phyloP scores from a whole-genome alignment of 2,329 filamentous ascomycete genomes.

The Phialophora tarda region DNA sequence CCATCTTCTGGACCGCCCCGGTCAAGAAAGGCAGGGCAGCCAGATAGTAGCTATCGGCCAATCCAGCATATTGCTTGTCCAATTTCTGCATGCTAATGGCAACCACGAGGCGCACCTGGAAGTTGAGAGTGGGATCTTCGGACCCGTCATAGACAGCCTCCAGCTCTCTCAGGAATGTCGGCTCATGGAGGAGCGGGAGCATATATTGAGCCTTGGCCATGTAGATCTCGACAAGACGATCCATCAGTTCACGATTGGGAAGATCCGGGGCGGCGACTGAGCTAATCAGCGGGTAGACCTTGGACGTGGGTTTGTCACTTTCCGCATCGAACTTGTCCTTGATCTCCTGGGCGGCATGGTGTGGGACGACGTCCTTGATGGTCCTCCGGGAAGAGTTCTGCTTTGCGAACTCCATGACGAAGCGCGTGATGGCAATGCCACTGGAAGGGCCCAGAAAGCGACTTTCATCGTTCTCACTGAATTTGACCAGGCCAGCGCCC shows the following conservation, averaged over 20 bases:
- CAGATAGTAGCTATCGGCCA: slow-evolving; percentile 94
- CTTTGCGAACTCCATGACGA: slow-evolving; percentile 96
- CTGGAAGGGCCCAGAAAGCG: slow-evolving; percentile 93
- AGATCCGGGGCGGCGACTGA: slow-evolving; percentile 77
- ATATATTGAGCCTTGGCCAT: slow-evolving; percentile 88
- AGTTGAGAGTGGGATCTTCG: slow-evolving; percentile 81
- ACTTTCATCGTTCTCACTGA: slow-evolving; percentile 84
- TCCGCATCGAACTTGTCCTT: slow-evolving; percentile 72
- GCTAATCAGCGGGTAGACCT: slow-evolving; percentile 90
- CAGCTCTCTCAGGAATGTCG: slow-evolving; percentile 74
- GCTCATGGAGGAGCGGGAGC: slow-evolving; percentile 85
- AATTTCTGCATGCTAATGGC: slow-evolving; percentile 95
- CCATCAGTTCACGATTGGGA: slow-evolving; percentile 74
- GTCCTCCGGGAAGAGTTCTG: slow-evolving; percentile 87
- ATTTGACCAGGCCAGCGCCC: slow-evolving; percentile 80
- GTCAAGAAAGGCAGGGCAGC: slow-evolving; percentile 86
- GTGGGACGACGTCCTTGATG: slow-evolving; percentile 89
- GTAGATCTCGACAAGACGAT: slow-evolving; percentile 82
- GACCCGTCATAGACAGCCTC: slow-evolving; percentile 80
- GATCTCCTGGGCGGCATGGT: slow-evolving; percentile 69
- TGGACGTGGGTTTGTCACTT: slow-evolving; percentile 69
- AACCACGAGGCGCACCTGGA: slow-evolving; percentile 86
- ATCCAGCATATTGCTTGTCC: slow-evolving; percentile 83
- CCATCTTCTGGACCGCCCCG: slow-evolving; percentile 81
- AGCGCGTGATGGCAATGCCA: slow-evolving; percentile 89